Conservation (phyloP, 305 asterid genomes). For the Fraxinus angustifolia region DNA sequence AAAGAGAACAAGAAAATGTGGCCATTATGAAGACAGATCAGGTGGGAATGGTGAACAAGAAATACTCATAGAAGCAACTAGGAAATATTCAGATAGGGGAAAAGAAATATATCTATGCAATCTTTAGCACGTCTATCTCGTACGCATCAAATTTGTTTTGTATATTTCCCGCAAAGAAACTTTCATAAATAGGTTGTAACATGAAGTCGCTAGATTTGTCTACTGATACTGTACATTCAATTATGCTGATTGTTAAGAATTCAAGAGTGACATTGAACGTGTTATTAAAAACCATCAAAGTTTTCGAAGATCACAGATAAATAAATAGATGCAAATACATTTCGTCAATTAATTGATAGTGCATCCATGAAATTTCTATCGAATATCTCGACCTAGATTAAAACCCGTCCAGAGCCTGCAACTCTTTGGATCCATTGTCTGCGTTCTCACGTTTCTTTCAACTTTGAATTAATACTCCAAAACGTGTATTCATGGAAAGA, state of each 20-base stretch:
- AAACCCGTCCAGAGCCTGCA: constrained; percentile 9
- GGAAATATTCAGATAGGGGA: not conserved
- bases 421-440: not conserved
- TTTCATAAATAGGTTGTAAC: not conserved
- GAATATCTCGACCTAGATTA: not conserved
- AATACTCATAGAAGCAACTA: not conserved
- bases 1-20: constrained; percentile 21
- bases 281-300: not conserved
- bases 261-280: not conserved
- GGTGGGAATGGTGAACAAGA: not conserved
- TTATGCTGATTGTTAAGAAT: not conserved
- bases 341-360: not conserved
- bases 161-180: not conserved
- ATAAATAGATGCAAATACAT: not conserved
- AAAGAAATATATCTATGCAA: not conserved
- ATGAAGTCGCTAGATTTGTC: not conserved
- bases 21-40: constrained; percentile 3
- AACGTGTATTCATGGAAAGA: not conserved
- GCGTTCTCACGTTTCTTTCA: not conserved
- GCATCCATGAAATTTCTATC: not conserved
- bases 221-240: not conserved
- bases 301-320: not conserved
- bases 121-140: not conserved
- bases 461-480: not conserved
- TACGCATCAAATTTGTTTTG: not conserved